These are phyloP conservation scores for Apophysomyces elegans DNA, from an alignment of 371 early-diverging fungal species.

Conservation along the genomic window DNA sequence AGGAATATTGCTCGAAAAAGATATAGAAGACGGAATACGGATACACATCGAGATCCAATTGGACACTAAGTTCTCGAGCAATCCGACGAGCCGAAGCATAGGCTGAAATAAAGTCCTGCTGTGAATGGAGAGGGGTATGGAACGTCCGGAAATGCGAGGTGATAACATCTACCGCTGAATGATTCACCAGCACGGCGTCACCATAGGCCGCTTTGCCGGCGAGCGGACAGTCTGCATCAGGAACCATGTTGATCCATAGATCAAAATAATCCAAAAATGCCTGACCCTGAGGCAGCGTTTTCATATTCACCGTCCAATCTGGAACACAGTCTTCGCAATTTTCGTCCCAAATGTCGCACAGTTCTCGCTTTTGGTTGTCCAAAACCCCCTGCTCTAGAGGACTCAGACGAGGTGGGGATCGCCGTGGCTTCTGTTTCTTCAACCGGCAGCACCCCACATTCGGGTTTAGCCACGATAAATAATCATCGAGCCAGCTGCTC, in stretches of 20 bases:
- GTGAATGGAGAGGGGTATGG: slow-evolving; percentile 67
- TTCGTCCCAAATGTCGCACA: slow-evolving; percentile 58
- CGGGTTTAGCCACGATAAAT: slow-evolving; percentile 71
- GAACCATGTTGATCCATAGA: slow-evolving; percentile 61
- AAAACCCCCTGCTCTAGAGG: not conserved
- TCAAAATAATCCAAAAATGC: slow-evolving; percentile 61
- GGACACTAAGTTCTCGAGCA: slow-evolving; percentile 54
- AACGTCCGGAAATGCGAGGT: slow-evolving; percentile 75
- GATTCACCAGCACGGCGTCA: slow-evolving; percentile 55
- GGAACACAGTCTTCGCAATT: slow-evolving; percentile 63
- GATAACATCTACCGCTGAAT: slow-evolving; percentile 37
- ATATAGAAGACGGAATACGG: slow-evolving; percentile 80
- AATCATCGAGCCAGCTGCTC: slow-evolving; percentile 78
- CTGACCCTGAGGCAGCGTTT: slow-evolving; percentile 62
- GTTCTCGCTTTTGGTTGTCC: slow-evolving; percentile 21
- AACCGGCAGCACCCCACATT: slow-evolving; percentile 63
- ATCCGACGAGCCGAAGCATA: slow-evolving; percentile 69
- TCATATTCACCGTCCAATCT: slow-evolving; percentile 62
- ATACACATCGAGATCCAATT: slow-evolving; percentile 59
- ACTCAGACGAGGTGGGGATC: not conserved
- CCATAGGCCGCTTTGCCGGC: slow-evolving; percentile 78
- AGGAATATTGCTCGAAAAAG: slow-evolving; percentile 79
- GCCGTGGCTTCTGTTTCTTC: slow-evolving; percentile 14
- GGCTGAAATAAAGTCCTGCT: slow-evolving; percentile 71
- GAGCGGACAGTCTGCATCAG: slow-evolving; percentile 68